These are phyloP conservation scores for Schizosaccharomyces octosporus DNA, from an alignment of 805 yeast species.

Conservation along the genomic window DNA sequence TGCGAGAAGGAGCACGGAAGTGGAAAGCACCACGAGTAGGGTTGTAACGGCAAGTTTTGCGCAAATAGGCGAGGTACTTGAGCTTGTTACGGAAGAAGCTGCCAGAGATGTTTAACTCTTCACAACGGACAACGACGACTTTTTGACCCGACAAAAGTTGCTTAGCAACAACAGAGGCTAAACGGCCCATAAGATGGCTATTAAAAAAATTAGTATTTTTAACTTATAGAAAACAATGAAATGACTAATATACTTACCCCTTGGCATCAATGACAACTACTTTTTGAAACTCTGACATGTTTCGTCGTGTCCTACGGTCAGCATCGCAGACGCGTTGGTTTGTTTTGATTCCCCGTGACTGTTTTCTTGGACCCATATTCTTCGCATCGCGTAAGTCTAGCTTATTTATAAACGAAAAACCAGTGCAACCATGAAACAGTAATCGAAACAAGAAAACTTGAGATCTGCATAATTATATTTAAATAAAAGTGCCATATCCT, in stretches of 20 bases:
- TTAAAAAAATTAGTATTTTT: neutral
- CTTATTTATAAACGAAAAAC: neutral
- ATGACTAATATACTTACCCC: neutral
- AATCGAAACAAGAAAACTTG: no score
- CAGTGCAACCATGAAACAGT: no score
- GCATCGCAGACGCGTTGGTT: neutral
- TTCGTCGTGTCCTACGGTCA: neutral
- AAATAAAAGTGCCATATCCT: no score
- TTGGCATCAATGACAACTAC: neutral
- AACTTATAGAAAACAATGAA: neutral
- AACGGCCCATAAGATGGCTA: conserved; percentile 95
- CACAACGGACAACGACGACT: conserved; percentile 91
- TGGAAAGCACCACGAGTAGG: conserved; percentile 98
- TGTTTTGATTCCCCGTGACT: neutral
- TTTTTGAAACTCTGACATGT: conserved; percentile 1
- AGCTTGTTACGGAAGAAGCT: conserved; percentile 98
- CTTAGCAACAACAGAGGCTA: conserved; percentile 95
- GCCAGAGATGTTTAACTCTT: conserved; percentile 93
- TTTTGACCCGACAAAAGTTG: conserved; percentile 95
- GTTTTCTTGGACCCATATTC: neutral
- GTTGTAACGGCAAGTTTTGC: conserved; percentile 98
- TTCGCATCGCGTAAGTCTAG: neutral
- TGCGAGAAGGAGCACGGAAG: conserved; percentile 99
- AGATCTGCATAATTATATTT: no score
- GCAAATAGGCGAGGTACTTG: conserved; percentile 88